Percentiles rank a stretch among this genome's conserved stretches.
Evolutionary conservation across 257 asterid genomes (phyloP).

Genomic region (Lantana camara): DNA sequence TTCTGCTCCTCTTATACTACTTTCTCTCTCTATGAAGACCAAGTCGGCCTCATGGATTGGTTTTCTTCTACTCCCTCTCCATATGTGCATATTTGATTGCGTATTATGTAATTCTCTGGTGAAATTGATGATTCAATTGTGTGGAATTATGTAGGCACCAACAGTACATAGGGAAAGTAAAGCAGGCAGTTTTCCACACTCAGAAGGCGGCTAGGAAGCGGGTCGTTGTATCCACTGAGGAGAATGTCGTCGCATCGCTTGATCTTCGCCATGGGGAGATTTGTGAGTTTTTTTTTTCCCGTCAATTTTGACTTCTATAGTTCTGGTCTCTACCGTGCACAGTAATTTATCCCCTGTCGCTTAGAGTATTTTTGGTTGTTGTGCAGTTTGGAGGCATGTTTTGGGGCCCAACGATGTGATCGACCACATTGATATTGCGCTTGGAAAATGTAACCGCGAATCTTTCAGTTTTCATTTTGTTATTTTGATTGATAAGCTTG

Average conservation of each 20-base stretch:
- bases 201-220: slow-evolving; percentile 95
- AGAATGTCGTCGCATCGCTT: slow-evolving; percentile 89
- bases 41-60: slow-evolving; percentile 98
- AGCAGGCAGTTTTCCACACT: slow-evolving; percentile 94
- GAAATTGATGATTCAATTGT: slow-evolving; percentile 34
- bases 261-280: slow-evolving; percentile 98
- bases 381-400: slow-evolving; percentile 98
- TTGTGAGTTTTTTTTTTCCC: slow-evolving; percentile 47
- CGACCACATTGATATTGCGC: slow-evolving; percentile 77
- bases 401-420: slow-evolving; percentile 77
- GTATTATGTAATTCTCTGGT: background rate
- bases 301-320: background rate
- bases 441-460: slow-evolving; percentile 74
- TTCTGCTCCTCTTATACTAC: slow-evolving; percentile 39
- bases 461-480: background rate
- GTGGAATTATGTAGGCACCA: slow-evolving; percentile 68
- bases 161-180: slow-evolving; percentile 93
- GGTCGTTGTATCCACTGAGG: slow-evolving; percentile 89
- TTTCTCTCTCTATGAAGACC: slow-evolving; percentile 77
- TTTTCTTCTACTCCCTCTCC: slow-evolving; percentile 27
- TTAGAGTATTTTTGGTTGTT: slow-evolving; percentile 19
- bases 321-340: background rate
- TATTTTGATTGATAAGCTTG: slow-evolving; percentile 7
- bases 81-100: background rate
- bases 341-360: background rate